Evolutionary conservation across 305 asterid species (phyloP), one percentile per base, ranked within the genome.

Genomic region (Galium porrigens): DNA sequence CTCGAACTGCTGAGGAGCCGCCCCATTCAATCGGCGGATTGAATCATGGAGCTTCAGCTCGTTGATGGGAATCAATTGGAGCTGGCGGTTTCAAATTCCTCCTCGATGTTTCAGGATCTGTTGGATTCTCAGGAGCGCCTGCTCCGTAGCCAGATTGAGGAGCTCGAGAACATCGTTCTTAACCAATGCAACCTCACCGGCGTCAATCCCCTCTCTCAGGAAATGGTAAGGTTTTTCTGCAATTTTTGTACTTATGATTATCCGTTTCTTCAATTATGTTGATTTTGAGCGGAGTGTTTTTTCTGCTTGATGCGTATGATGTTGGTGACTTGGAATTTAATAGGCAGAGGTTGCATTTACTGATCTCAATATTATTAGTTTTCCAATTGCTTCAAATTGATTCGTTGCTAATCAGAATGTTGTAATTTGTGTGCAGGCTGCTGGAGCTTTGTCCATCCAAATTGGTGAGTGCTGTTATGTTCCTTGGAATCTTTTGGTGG

Each of bases 201-300:
- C 77, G 82, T 84, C 77, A 92, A 92, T 73, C 99, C 99, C 63
- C 91, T 92, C 51, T 92, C 96, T 65, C 96, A 92, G 73, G 99
- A 92, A 72, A 92, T 92, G 99, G 99, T 92, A 72, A 46, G 22
- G 48, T 64, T n/a, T 6, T 53, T 46, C 6, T 34, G 34, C 22
- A 11, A 5, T 10, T 49, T 25, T 17, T 1, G n/a, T 62, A 27
- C 55, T 2, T 1, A 0, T 37, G 4, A 0, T 30, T 53, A 4
- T 46, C 7, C 0, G 14, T 22, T 6, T 53, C 32, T 64, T n/a
- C 25, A n/a, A n/a, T n/a, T n/a, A n/a, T n/a, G n/a, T n/a, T n/a
- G n/a, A n/a, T n/a, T n/a, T n/a, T n/a, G n/a, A n/a, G n/a, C n/a
- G n/a, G n/a, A n/a, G n/a, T n/a, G n/a, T n/a, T 42, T 46, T 44